A percentile compares a stretch with the other conserved stretches of the same genome.
These are phyloP conservation scores for Peniophora sp. DNA, from an alignment of 1,284 basidiomycete genomes.

Conservation along the genomic window DNA sequence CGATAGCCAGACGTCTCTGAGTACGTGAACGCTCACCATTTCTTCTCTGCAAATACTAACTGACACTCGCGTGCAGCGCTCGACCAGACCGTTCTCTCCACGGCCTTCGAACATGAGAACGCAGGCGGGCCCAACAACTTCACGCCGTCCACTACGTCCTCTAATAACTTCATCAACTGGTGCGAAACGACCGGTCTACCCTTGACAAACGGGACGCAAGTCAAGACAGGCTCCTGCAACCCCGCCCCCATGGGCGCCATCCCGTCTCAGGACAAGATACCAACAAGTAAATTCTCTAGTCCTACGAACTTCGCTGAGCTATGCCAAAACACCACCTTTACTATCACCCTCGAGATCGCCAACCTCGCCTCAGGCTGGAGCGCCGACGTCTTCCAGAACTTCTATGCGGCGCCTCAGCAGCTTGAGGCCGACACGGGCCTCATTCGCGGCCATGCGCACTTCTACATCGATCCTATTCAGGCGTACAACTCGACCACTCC, in stretches of 20 bases:
- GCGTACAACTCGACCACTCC: conserved; percentile 34
- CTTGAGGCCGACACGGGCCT: conserved; percentile 25
- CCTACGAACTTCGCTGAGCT: conserved; percentile 42
- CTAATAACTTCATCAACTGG: conserved; percentile 52
- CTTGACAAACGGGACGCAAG: conserved; percentile 38
- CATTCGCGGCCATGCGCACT: conserved; percentile 51
- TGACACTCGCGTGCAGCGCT: conserved; percentile 29
- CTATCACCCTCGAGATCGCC: conserved; percentile 35
- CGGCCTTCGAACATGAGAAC: conserved; percentile 44
- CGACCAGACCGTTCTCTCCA: conserved; percentile 42
- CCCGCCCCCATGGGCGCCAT: conserved; percentile 46
- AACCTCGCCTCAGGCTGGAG: conserved; percentile 44
- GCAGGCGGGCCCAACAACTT: conserved; percentile 25
- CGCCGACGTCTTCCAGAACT: conserved; percentile 42
- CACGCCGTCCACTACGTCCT: conserved; percentile 38
- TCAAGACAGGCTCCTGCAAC: conserved; percentile 51
- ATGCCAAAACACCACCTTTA: conserved; percentile 39
- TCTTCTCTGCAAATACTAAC: too few relatives aligned
- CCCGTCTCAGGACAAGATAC: conserved; percentile 39
- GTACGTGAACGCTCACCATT: too few relatives aligned
- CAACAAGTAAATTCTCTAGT: conserved; percentile 43
- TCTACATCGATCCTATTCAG: conserved; percentile 42
- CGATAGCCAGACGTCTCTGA: too few relatives aligned
- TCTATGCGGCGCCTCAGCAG: conserved; percentile 42
- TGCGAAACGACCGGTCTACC: conserved; percentile 26